phyloP scores from a whole-genome alignment of 176 grass and related monocot species.

The Eremochloa ophiuroides region DNA sequence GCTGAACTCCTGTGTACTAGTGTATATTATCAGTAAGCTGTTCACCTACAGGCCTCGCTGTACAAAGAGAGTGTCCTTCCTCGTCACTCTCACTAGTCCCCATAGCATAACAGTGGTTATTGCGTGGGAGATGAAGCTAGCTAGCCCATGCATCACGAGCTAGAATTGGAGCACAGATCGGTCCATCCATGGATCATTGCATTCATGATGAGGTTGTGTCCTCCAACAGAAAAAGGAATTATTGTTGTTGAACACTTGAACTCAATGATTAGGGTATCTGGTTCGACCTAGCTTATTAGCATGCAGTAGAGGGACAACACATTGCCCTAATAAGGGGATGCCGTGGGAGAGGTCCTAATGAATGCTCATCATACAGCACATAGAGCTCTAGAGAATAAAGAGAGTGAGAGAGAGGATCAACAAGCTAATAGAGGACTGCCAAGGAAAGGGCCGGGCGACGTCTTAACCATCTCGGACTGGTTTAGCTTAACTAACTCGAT shows the following conservation, averaged over 20 bases:
- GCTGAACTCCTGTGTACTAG: too few species aligned
- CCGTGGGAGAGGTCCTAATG: not conserved
- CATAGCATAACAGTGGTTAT: not conserved
- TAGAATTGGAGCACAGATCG: not conserved
- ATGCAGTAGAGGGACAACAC: not conserved
- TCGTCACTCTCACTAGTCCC: not conserved
- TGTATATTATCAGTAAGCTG: not conserved
- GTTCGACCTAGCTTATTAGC: not conserved
- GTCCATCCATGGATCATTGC: not conserved
- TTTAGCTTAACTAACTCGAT: conserved; percentile 54
- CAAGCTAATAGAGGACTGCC: conserved; percentile 25
- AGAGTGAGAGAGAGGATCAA: not conserved
- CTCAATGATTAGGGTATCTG: not conserved
- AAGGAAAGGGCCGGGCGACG: conserved; percentile 47
- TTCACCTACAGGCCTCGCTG: not conserved
- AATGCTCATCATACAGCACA: not conserved
- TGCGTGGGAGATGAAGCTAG: not conserved
- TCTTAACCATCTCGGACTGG: conserved; percentile 56
- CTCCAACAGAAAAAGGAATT: not conserved
- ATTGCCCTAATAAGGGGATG: not conserved
- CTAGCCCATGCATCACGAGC: not conserved
- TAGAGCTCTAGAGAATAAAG: not conserved
- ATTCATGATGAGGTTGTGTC: not conserved
- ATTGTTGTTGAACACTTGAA: not conserved
- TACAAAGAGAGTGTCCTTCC: not conserved